Conservation (phyloP, 768 basidiomycete species). For the Terana coerulea region DNA sequence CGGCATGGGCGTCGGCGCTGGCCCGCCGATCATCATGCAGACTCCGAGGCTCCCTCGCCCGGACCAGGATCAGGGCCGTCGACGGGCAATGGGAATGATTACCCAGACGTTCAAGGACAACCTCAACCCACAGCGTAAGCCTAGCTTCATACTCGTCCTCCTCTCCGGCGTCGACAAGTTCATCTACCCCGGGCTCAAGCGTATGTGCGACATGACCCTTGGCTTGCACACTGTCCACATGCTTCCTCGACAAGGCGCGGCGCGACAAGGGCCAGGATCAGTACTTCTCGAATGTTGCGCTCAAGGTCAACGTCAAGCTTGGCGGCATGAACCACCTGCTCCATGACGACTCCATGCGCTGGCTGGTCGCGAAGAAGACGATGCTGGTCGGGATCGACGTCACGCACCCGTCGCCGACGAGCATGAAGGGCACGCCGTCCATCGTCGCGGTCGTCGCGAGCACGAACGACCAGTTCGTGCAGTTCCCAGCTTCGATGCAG, state of each 20-base stretch:
- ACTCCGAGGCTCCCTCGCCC: slow-evolving; percentile 30
- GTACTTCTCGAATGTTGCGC: slow-evolving; percentile 77
- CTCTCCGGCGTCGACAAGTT: slow-evolving; percentile 64
- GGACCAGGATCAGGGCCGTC: slow-evolving; percentile 36
- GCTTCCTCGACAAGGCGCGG: slow-evolving; percentile 57
- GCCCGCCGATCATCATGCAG: slow-evolving; percentile 33
- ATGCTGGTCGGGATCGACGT: slow-evolving; percentile 89
- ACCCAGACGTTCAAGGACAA: slow-evolving; percentile 23
- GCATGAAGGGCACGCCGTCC: slow-evolving; percentile 69
- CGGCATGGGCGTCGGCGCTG: slow-evolving; percentile 50
- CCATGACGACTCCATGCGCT: slow-evolving; percentile 50
- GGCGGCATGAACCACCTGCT: slow-evolving; percentile 77
- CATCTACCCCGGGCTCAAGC: slow-evolving; percentile 82
- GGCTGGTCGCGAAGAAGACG: slow-evolving; percentile 64
- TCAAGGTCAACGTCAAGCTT: slow-evolving; percentile 82
- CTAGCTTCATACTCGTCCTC: slow-evolving; percentile 67
- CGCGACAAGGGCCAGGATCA: slow-evolving; percentile 63
- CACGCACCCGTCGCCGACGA: slow-evolving; percentile 71
- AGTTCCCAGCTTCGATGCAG: slow-evolving; percentile 72
- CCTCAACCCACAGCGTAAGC: slow-evolving; percentile 30
- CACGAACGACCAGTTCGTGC: slow-evolving; percentile 62
- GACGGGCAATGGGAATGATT: slow-evolving; percentile 40
- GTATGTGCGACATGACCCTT: slow-evolving; percentile 67
- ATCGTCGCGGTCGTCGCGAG: slow-evolving; percentile 84
- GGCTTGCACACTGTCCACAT: slow-evolving; percentile 77